Evolutionary conservation across 208 protist genomes (phyloP).

Genomic region (Leptomonas seymouri): DNA sequence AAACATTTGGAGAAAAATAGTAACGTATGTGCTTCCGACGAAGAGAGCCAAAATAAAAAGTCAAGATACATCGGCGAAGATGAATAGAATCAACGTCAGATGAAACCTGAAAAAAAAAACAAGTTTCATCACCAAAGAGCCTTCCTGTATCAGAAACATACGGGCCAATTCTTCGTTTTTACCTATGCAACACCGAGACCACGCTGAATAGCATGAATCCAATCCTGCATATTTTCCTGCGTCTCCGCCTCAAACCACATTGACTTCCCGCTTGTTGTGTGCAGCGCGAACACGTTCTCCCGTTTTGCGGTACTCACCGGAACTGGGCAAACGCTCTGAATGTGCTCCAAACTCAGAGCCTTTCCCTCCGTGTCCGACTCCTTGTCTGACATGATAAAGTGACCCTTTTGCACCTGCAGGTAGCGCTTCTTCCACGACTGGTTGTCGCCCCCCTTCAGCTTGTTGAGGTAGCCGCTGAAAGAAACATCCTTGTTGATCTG

Average conservation of each 20-base stretch:
- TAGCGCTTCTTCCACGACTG: constrained; percentile 76
- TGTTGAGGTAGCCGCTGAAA: constrained; percentile 72
- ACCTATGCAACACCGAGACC: constrained; percentile 70
- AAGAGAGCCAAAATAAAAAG: not conserved
- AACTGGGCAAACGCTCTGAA: constrained; percentile 82
- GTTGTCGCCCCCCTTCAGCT: constrained; percentile 65
- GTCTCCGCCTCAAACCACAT: constrained; percentile 86
- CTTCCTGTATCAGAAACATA: not conserved
- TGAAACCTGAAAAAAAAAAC: no score
- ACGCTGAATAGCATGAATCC: constrained; percentile 78
- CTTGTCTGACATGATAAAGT: constrained; percentile 77
- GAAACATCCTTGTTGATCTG: constrained; percentile 79
- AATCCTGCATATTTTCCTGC: constrained; percentile 78
- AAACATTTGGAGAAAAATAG: not conserved
- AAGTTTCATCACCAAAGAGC: not conserved
- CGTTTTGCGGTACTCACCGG: constrained; percentile 52
- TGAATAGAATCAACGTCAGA: not conserved
- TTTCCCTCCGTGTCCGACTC: constrained; percentile 74
- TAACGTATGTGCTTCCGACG: not conserved
- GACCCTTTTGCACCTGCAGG: constrained; percentile 70
- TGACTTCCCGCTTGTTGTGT: constrained; percentile 81
- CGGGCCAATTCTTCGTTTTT: not conserved
- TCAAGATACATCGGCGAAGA: not conserved
- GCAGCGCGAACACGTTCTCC: constrained; percentile 83
- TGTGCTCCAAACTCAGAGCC: constrained; percentile 78